Evolutionary conservation across 169 alveolate genomes (phyloP).

Genomic region (Ichthyophthirius multifiliis): DNA sequence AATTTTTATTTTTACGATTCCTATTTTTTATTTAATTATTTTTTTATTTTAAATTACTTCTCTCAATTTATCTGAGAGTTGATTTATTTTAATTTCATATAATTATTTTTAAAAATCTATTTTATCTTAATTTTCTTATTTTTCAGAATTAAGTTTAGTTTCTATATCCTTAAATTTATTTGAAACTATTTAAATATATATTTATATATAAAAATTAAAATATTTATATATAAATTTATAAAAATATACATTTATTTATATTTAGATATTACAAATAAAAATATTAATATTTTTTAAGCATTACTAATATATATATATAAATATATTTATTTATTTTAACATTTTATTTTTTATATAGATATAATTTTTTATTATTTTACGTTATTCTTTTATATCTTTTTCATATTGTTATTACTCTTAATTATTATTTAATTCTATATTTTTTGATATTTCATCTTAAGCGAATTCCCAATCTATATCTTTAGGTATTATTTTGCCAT

Average conservation of each 20-base stretch:
- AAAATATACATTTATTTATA: no score
- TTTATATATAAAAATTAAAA: no score
- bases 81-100: neutral
- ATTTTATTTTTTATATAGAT: neutral
- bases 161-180: constrained; percentile 41
- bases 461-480: constrained; percentile 69
- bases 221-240: no score
- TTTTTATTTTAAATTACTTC: neutral
- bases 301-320: no score
- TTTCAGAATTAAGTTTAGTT: constrained; percentile 46
- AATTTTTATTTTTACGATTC: neutral
- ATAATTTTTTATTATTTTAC: neutral
- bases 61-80: neutral
- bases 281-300: no score
- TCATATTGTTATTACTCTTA: constrained; percentile 29
- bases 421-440: constrained; percentile 15
- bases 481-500: constrained; percentile 19
- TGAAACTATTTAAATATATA: neutral
- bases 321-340: neutral
- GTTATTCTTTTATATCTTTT: constrained; percentile 34
- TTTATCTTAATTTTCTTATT: constrained; percentile 15
- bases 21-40: neutral
- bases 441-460: constrained; percentile 32
- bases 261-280: no score
- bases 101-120: neutral